These are phyloP conservation scores for Neurospora terricola DNA, from an alignment of 495 filamentous ascomycete species.

Conservation along the genomic window DNA sequence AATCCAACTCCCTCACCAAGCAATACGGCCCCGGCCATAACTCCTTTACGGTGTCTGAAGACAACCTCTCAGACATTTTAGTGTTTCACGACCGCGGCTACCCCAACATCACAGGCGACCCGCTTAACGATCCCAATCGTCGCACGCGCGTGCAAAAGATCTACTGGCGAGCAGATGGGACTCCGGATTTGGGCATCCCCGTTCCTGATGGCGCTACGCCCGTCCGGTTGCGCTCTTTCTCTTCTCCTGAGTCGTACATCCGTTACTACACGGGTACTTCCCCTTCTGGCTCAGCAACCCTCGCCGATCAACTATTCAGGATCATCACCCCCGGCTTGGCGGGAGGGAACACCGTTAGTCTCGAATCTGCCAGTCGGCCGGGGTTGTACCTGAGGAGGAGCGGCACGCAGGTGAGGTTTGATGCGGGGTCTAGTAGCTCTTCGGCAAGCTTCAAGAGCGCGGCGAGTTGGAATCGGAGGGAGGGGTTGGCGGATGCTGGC, in stretches of 20 bases:
- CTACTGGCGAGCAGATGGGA: constrained; percentile 35
- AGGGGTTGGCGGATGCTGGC: constrained; percentile 4
- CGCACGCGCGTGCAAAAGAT: constrained; percentile 41
- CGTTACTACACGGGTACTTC: constrained; percentile 1
- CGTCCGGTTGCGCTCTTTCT: constrained; percentile 2
- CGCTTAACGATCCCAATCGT: constrained; percentile 32
- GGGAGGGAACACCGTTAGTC: constrained; percentile 8
- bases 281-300: neutral
- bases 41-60: constrained; percentile 38
- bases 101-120: constrained; percentile 25
- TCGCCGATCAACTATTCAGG: constrained; percentile 13
- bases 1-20: constrained; percentile 28
- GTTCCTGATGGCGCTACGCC: constrained; percentile 16
- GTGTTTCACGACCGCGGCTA: constrained; percentile 39
- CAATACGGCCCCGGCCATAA: constrained; percentile 49
- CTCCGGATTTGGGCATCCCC: constrained; percentile 35
- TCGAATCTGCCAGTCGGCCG: constrained; percentile 14
- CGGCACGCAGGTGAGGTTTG: constrained; percentile 6
- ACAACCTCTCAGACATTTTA: constrained; percentile 38
- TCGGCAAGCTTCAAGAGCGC: constrained; percentile 2
- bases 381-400: constrained; percentile 8
- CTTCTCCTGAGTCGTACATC: neutral
- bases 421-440: neutral
- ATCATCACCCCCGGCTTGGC: constrained; percentile 11
- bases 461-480: constrained; percentile 10